A percentile compares a stretch with the other conserved stretches of the same genome.
Conservation (phyloP, 306 rosid genomes). For the Echinosophora koreensis region DNA sequence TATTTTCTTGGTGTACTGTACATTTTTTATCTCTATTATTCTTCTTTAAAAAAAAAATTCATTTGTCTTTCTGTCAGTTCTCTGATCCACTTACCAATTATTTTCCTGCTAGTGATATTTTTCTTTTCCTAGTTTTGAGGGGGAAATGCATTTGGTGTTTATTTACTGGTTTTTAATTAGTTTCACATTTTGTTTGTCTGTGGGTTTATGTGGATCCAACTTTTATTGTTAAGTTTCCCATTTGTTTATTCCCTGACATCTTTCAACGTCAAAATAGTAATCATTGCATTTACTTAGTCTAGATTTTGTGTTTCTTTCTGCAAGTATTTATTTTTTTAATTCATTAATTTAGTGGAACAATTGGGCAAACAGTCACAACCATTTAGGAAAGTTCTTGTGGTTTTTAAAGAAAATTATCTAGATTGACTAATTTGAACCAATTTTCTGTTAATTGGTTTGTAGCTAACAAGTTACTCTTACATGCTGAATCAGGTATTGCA, state of each 20-base stretch:
- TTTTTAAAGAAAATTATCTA: conserved; percentile 22
- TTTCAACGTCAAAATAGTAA: conserved; percentile 14
- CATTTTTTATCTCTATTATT: not conserved
- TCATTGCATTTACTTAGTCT: conserved; percentile 5
- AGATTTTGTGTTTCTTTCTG: conserved; percentile 25
- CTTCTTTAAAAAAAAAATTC: not conserved
- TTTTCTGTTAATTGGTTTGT: conserved; percentile 15
- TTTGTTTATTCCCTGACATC: conserved; percentile 26
- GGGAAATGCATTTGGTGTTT: conserved; percentile 16
- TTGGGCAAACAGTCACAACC: not conserved
- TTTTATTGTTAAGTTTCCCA: not conserved
- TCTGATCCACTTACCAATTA: not conserved
- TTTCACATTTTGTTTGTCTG: not conserved
- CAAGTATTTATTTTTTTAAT: conserved; percentile 11
- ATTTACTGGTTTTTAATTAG: conserved; percentile 16
- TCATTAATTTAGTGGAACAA: conserved; percentile 2
- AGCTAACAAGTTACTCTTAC: conserved; percentile 33
- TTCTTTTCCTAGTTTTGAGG: not conserved
- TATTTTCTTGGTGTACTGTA: conserved; percentile 27
- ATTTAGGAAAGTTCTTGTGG: not conserved
- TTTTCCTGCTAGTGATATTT: not conserved
- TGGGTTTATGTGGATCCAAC: conserved; percentile 7
- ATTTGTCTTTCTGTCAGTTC: conserved; percentile 26
- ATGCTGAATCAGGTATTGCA: conserved; percentile 84
- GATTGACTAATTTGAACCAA: not conserved